Base-by-base conservation (phyloP, 805 yeast genomes). In the Jamesozyma jinghongensis region DNA sequence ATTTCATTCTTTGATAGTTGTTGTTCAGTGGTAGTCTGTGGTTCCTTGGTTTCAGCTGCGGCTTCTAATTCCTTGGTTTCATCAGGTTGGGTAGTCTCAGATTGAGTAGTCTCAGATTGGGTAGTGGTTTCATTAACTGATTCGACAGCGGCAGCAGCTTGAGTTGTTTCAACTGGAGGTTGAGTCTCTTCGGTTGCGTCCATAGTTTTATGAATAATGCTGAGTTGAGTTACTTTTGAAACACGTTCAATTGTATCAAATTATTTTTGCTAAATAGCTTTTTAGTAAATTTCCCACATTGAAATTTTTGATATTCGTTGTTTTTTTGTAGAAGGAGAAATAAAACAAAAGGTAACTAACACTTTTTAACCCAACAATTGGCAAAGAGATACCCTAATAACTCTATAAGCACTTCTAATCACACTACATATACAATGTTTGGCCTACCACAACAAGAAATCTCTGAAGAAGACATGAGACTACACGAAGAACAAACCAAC, bases 391-490 rank as follows among this genome's bases (percentile, higher is more conserved):
- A 6, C 22, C 18, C n/a, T 19, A 11, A 19, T 12, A 32, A 18
- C n/a, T n/a, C n/a, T n/a, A n/a, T n/a, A n/a, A n/a, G n/a, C n/a
- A n/a, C n/a, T n/a, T n/a, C n/a, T 18, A 32, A 19, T 10, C 10
- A 30, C 14, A 30, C 14, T 18, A 17, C 7, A n/a, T 19, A 32
- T 4, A 33, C 2, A 16, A 69, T 68, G 73, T 69, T 66, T 55
- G 73, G 72, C 37, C 63, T 71, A 49, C 70, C 78, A 49, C 81
- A 75, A 52, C 61, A 56, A 51, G 62, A 59, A 45, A 73, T 75
- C 54, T 66, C 73, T 50, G 85, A 79, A 55, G 84, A 78, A 53
- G 79, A 79, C 62, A 79, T 75, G 68, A 78, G 73, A 57, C 58
- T 71, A 42, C 86, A 79, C 57, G 79, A 80, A 62, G 70, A 74